Base-by-base conservation (phyloP, 1,139 yeast genomes). In the Hyphopichia burtonii region DNA sequence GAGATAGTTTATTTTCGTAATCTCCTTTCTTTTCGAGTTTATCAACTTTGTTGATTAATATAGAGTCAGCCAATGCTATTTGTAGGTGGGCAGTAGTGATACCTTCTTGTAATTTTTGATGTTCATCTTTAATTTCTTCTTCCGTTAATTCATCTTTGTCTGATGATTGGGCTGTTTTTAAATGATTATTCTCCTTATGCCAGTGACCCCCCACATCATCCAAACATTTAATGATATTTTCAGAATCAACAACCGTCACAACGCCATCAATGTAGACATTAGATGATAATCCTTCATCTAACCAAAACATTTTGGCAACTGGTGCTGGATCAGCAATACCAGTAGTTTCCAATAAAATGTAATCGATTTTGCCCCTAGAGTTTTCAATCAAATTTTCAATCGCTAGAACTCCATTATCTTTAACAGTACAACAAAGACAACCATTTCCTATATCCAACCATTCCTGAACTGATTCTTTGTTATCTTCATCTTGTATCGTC, bases 241-340 rank as follows among this genome's bases (percentile, higher is more conserved):
- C 81, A 0, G 88, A 74, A 62, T 93, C 99, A 37, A 93, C 71
- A 4, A 94, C 97, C 0, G 97, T 86, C n/a, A 94, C 78, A 4
- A 93, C 90, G 0, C 97, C 96, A 63, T 93, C 99, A 35, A 93
- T 84, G 59, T 87, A 88, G 2, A 93, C 88, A 50, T 82, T 83
- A 6, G 96, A 83, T 11, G 84, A 76, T 43, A 93, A 68, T 0
- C 93, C 97, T 30, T 87, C 94, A 60, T 93, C 99, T 33, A 91
- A 72, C 99, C 99, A 93, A 63, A 93, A 93, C 96, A 93, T 93
- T 51, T 83, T 81, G 8, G 97, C 96, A 31, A 93, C 89, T 0
- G 98, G 98, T 0, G 86, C 97, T 0, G 99, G 99, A 58, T 93
- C 98, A 0, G 99, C 99, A n/a, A 94, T 75, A 0, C 99, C 99